Evolutionary conservation across 2,329 filamentous ascomycete genomes (phyloP), one percentile per base, ranked within the genome.

Genomic region (Fusarium sp.): DNA sequence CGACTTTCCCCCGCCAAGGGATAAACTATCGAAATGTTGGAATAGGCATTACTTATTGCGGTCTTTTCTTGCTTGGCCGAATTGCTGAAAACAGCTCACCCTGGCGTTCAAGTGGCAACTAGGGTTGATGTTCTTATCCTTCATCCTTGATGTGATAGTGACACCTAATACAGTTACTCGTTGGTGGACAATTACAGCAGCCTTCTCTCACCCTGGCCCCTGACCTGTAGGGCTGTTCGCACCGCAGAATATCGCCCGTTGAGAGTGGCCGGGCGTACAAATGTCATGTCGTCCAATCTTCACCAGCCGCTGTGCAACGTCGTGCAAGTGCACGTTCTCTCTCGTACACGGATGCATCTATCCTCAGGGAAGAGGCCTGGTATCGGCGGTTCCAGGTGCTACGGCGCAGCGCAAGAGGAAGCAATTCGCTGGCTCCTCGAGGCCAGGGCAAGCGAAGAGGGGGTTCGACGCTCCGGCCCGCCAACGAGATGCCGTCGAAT

Each of bases 401-500:
- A 67, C 63, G 58, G 60, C 65, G 15, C 61, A 59, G 65, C 36
- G 38, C 19, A 47, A 44, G 55, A 64, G 53, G 19, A 61, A 64
- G 67, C 63, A 70, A 71, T 69, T 71, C 64, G 60, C 19, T 19
- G 19, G 19, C 60, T 64, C 53, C 42, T 45, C 48, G 47, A 63
- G 55, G 53, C 59, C 53, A 52, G 62, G 64, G 53, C 60, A 71
- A 70, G 69, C 69, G 69, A 71, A 59, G 50, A 71, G 61, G 50
- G 35, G 65, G 41, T 64, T 61, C 26, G 40, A 61, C 55, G 61
- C 59, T 57, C 61, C 62, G 55, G 57, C 51, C 64, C 64, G 64
- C 40, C 47, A 54, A 40, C 56, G 35, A 54, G 47, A 61, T 61
- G 48, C 55, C 55, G 57, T 65, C 36, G 26, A 57, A 41, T 36